Evolutionary conservation across 192 early-diverging fungal species (phyloP).

Genomic region (Podila epicladia): DNA sequence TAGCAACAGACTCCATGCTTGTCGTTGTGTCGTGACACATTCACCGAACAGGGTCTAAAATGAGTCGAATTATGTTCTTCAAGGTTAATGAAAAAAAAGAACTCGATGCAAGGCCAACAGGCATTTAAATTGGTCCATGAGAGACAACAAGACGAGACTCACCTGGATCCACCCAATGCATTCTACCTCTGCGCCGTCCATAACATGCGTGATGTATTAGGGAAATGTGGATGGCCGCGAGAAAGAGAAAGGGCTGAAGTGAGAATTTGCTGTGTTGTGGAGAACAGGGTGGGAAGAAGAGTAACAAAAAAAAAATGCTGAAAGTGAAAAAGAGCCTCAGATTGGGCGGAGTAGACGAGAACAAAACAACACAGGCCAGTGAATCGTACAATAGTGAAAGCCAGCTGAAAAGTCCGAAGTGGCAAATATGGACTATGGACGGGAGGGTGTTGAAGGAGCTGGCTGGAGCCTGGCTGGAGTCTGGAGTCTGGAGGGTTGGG

Average conservation of each 20-base stretch:
- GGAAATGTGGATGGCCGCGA: not conserved
- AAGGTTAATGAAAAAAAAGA: not conserved
- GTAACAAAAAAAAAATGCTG: not conserved
- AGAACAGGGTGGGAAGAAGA: too few relatives aligned
- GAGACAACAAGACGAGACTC: not conserved
- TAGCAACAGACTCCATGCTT: slow-evolving; percentile 51
- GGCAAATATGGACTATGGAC: not conserved
- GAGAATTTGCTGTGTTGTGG: too few relatives aligned
- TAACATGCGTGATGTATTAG: not conserved
- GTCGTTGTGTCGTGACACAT: slow-evolving; percentile 55
- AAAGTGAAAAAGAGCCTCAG: too few relatives aligned
- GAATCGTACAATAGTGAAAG: not conserved
- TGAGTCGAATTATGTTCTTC: not conserved
- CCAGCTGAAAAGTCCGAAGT: not conserved
- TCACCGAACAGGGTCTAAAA: slow-evolving; percentile 60
- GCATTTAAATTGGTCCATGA: too few relatives aligned
- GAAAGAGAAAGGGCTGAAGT: not conserved
- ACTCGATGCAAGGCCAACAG: not conserved
- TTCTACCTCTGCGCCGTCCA: slow-evolving; percentile 26
- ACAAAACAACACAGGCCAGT: not conserved
- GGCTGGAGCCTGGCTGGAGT: not conserved
- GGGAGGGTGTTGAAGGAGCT: not conserved
- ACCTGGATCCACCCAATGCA: slow-evolving; percentile 50
- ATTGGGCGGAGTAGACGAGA: not conserved
- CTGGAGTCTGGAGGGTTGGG: not conserved